Base-by-base conservation (phyloP, 768 basidiomycete genomes). In the Hydnum rufescens region DNA sequence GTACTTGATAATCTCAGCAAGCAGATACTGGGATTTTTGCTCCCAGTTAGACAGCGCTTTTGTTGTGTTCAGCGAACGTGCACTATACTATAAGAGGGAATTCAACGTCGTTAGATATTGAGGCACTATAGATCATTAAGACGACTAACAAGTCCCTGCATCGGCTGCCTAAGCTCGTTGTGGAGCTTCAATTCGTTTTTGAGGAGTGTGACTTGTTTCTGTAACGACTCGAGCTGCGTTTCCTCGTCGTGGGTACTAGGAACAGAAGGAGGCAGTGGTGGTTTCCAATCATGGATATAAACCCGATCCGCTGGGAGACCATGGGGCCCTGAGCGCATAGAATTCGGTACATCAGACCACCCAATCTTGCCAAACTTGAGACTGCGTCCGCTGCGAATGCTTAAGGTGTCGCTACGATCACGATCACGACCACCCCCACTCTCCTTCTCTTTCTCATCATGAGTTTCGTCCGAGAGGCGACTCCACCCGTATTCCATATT, bases 401-500 rank as follows among this genome's bases (percentile, higher is more conserved):
- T 92, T 61, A 78, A 64, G 18, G 72, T 70, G 63, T 86, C 86
- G 23, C 73, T 61, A 8, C 25, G 44, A 47, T 47, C 44, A 39
- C 34, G 34, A n/a, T n/a, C n/a, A n/a, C n/a, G n/a, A n/a, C n/a
- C n/a, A 42, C 43, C 32, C 32, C 42, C 42, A 39, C 8, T 39
- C 36, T 19, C 36, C 19, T 39, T 39, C n/a, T n/a, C n/a, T 16
- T 47, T 16, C 1, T 50, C 49, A 8, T 8, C 25, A 30, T 28
- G 29, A 3, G 28, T 49, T 29, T 51, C 54, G 23, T 81, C 81
- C 25, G 70, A 59, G 4, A 88, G 73, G 19, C 86, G 74, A 63
- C 78, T 92, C 95, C 95, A 99, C 5, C 95, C 95, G 62, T 97
- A 95, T 64, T 99, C 95, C 85, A 97, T 93, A 67, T 97, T 99